Base-by-base conservation (phyloP, 768 basidiomycete genomes). In the Boletus sensibilis region DNA sequence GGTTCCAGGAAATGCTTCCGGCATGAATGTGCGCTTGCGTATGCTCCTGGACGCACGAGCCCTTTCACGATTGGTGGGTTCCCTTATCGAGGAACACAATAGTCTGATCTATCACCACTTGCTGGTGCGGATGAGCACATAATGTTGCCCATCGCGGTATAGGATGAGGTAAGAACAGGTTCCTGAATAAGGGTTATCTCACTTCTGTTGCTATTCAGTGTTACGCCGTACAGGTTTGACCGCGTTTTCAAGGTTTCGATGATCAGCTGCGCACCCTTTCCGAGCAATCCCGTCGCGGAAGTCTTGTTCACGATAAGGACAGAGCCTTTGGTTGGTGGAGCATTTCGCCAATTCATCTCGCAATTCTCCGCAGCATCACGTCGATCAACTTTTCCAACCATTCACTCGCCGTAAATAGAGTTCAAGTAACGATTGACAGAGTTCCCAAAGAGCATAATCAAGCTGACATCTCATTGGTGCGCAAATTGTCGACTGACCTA, bases 1-100 rank as follows among this genome's bases (percentile, higher is more conserved):
- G 57, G 27, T 38, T 37, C 25, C 8, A 23, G 21, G 11, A 25
- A 43, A 58, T 64, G 25, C 51, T 54, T 58, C 56, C 59, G 62
- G 56, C 44, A 59, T 57, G 49, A 59, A 56, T n/a, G 39, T 48
- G 55, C 35, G 54, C 39, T 41, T 20, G 58, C 55, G 14, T 54
- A 20, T 34, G 29, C 56, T 54, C 41, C 35, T 42, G 55, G 51
- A 46, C 38, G 27, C 51, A 59, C 44, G 57, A 57, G 57, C 35
- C n/a, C 40, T 54, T 68, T 68, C n/a, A 66, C 52, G 49, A 70
- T 72, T 70, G 64, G 68, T 52, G 49, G 55, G 47, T 39, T 44
- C 50, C 35, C 50, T 42, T 57, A 57, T 55, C 56, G 34, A 42
- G 21, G 23, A 58, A 60, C 50, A 40, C 37, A 20, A 25, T 21